Evolutionary conservation across 2,329 filamentous ascomycete genomes (phyloP), one percentile per base, ranked within the genome.

Genomic region (Lecanicillium sp.): DNA sequence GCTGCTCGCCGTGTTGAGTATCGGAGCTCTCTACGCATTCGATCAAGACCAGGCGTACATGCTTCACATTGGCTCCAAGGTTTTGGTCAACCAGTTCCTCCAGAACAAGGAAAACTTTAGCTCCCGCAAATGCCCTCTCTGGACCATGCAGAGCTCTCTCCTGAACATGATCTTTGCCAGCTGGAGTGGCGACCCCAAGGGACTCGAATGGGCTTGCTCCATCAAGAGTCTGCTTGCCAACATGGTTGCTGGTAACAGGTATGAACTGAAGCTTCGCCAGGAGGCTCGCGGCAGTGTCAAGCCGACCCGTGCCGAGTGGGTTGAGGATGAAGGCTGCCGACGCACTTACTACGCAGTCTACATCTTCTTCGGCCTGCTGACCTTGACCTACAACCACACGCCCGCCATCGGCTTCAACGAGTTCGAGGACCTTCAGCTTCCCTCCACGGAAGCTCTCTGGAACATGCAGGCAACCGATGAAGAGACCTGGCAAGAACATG

Each of bases 61-160:
- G 74, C 78, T 96, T 17, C 92, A 98, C 64, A 94, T 97, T 50
- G 92, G 90, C 14, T 95, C 92, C 43, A 98, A 97, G 69, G 85
- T 97, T 19, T 76, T 98, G 14, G 89, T 97, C 53, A 96, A 94
- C 58, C 87, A 96, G 59, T 97, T 97, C 61, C 64, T 98, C 46
- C 88, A 95, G 64, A 94, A 96, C 68, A 96, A 96, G 71, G 89
- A 96, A 61, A 95, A 94, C 64, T 97, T 97, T 62, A 95, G 90
- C 69, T 97, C 92, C 8, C 81, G 90, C 52, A 97, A 96, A 61
- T 97, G 90, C 54, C 92, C 92, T 4, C 66, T 98, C 12, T 97
- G 92, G 90, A 92, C 90, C 34, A 97, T 97, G 87, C 92, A 98
- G 60, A 87, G 87, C 59, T 94, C 89, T 4, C 69, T 98, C 39